Evolutionary conservation across 2,329 filamentous ascomycete genomes (phyloP).

Genomic region (Beauveria bassiana): DNA sequence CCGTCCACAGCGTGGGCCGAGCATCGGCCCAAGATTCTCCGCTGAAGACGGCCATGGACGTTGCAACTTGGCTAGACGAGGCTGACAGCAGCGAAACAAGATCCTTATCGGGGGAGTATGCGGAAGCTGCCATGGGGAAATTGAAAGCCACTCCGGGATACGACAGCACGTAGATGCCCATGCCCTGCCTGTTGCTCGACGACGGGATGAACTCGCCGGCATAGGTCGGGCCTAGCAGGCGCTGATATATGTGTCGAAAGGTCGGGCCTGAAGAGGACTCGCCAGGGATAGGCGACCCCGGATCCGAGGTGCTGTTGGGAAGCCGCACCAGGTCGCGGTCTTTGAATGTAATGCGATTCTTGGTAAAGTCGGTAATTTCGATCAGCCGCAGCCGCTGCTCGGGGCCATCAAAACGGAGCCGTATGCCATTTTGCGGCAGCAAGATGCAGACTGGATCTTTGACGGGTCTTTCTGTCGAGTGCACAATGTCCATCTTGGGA

Average conservation of each 20-base stretch:
- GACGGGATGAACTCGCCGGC: conserved; percentile 83
- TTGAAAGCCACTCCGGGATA: conserved; percentile 93
- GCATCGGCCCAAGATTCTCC: conserved; percentile 87
- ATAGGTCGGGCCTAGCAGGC: conserved; percentile 88
- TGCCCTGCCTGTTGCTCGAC: conserved; percentile 36
- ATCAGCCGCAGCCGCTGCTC: conserved; percentile 88
- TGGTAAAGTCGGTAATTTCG: conserved; percentile 84
- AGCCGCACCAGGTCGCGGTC: conserved; percentile 70
- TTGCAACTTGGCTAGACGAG: conserved; percentile 65
- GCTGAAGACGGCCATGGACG: conserved; percentile 83
- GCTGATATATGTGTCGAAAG: conserved; percentile 86
- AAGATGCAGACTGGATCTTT: conserved; percentile 65
- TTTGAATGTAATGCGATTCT: conserved; percentile 74
- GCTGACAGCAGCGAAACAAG: conserved; percentile 82
- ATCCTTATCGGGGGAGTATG: conserved; percentile 69
- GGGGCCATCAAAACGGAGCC: conserved; percentile 85
- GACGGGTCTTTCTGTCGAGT: conserved; percentile 69
- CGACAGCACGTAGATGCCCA: conserved; percentile 80
- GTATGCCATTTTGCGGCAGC: conserved; percentile 78
- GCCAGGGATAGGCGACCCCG: conserved; percentile 23
- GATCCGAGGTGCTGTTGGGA: conserved; percentile 28
- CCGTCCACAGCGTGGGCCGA: conserved; percentile 67
- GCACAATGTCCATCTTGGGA: conserved; percentile 74
- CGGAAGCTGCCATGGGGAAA: conserved; percentile 67
- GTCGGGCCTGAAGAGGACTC: conserved; percentile 52